These are phyloP conservation scores for Aspergillus cristatus DNA, from an alignment of 495 filamentous ascomycete genomes.

Conservation along the genomic window DNA sequence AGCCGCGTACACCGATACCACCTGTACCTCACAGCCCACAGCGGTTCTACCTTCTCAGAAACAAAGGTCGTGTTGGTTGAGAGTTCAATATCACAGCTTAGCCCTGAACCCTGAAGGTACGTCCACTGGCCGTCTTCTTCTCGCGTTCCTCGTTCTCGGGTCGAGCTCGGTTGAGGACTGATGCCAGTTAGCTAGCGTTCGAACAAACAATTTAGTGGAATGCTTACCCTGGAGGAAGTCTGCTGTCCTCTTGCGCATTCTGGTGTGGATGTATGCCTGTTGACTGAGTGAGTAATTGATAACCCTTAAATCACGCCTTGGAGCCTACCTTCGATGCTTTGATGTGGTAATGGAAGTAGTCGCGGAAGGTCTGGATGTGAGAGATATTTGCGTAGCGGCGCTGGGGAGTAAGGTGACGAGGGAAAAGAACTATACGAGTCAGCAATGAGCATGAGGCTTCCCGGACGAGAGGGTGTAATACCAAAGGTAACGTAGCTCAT, in stretches of 20 bases:
- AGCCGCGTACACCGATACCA: no score
- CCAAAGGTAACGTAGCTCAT: slow-evolving; percentile 98
- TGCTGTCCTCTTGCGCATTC: slow-evolving; percentile 93
- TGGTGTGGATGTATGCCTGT: slow-evolving; percentile 92
- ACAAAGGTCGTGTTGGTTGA: no score
- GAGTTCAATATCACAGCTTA: no score
- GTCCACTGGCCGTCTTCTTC: slow-evolving; percentile 93
- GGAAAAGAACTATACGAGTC: slow-evolving; percentile 70
- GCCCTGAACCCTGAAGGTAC: slow-evolving; percentile 76
- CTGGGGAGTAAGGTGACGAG: slow-evolving; percentile 82
- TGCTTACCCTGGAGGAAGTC: slow-evolving; percentile 89
- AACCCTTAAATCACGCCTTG: neutral
- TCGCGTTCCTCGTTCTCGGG: slow-evolving; percentile 96
- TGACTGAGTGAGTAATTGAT: slow-evolving; percentile 8
- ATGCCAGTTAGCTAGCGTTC: slow-evolving; percentile 17
- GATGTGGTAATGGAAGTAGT: slow-evolving; percentile 99
- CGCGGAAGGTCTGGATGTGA: slow-evolving; percentile 98
- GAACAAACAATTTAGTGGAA: neutral
- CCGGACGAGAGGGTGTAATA: slow-evolving; percentile 30
- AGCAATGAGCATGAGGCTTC: neutral
- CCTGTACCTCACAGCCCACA: no score
- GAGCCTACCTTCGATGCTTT: slow-evolving; percentile 80
- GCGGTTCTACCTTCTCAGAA: no score
- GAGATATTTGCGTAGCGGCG: slow-evolving; percentile 90
- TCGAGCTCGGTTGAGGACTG: slow-evolving; percentile 81